Evolutionary conservation across 352 stramenopile species (phyloP), one percentile per base, ranked within the genome.

Genomic region (Phytophthora quininea): DNA sequence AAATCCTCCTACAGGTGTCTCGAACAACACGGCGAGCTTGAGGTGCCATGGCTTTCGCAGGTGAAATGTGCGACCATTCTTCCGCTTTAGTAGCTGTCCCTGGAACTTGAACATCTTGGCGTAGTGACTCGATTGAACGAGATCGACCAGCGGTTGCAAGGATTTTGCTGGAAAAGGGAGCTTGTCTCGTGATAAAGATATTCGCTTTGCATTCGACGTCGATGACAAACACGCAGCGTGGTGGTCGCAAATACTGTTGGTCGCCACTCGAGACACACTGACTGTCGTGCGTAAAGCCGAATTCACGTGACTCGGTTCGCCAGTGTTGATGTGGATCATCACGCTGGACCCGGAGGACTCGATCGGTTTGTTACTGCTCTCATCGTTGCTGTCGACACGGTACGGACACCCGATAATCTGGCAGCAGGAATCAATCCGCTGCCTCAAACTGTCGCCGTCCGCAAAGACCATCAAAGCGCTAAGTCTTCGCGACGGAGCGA

Each of bases 1-100:
- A 54, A 88, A 90, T 3, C 73, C 77, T 1, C 86, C 86, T 4
- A 92, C 66, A 0, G 86, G 83, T 0, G 83, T 90, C 47, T 91
- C 84, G 6, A 91, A 79, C 2, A 92, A 49, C 10, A 73, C 79
- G 3, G 67, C 73, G 29, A 80, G 71, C 55, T 93, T 93, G 4
- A 57, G 54, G 35, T 74, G 80, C 86, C 86, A 93, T 12, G 66
- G 37, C 35, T 89, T 90, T 1, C 72, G 78, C 33, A 91, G 31
- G 38, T 89, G 77, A 42, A 82, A 88, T n/a, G 82, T 90, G n/a
- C 63, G 76, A 3, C 47, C 67, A 51, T 65, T 67, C 27, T 64
- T 57, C n/a, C 67, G 49, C 61, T 93, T 93, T 9, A 86, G 59
- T 10, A 93, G 58, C 1, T 69, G 68, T 1, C 80, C 79, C 19